Base-by-base conservation (phyloP, 441 rosid species). In the Biscutella auriculata region DNA sequence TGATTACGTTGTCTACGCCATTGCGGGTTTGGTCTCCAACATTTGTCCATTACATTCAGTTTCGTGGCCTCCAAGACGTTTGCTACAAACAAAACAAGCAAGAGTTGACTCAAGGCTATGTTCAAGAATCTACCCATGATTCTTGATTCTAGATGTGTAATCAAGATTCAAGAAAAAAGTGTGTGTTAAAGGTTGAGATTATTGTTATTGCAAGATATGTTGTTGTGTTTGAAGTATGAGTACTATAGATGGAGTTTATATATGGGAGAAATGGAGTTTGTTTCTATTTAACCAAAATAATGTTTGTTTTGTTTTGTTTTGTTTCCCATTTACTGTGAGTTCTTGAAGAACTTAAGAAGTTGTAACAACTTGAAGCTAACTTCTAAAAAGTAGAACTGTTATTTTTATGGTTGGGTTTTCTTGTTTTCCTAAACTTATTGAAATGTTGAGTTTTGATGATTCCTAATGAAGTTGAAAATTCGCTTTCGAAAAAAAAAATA, bases 11-110 rank as follows among this genome's bases (percentile, higher is more conserved):
- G 54, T 27, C 57, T 75, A 13, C 73, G 45, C 98, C 95, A 83
- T 2, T 60, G 11, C 10, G 84, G 79, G 35, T 76, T 67, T 1
- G 12, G 30, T 63, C 85, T 67, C 86, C 88, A 88, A 19, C 98
- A 88, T 53, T 68, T 66, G 76, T 85, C 91, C 15, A 85, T 84
- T 6, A 54, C 85, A 44, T 91, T 91, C 72, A 80, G 43, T n/a
- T 75, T 25, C 69, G 56, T 6, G 30, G 25, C 47, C 3, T 26
- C 14, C 54, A 64, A 36, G 43, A 63, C 45, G 50, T 51, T 57
- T 53, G 58, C 62, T 7, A 57, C 57, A 53, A 48, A 53, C 43
- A 68, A 30, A 32, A 65, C 10, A 53, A 58, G 35, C 12, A 70
- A 21, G 45, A 60, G 61, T 53, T 75, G 49, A 43, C 69, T 60